phyloP scores from a whole-genome alignment of 306 rosid species.

The Casuarina cunninghamiana region DNA sequence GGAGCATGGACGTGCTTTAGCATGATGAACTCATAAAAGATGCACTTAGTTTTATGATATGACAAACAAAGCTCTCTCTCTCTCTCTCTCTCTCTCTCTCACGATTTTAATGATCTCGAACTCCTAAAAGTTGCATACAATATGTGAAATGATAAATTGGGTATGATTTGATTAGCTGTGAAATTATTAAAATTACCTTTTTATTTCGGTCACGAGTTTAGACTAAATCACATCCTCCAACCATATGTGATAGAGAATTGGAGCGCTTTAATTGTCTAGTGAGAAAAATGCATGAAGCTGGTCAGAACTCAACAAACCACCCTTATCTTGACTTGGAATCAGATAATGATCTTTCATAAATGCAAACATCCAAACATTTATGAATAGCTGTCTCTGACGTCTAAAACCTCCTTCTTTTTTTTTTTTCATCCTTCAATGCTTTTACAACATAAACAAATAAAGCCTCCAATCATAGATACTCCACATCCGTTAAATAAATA shows the following conservation, averaged over 20 bases:
- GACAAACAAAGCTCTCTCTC: constrained; percentile 11
- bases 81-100: neutral
- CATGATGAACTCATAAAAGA: constrained; percentile 10
- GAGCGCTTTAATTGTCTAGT: too few species aligned
- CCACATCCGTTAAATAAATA: neutral
- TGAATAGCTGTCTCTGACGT: too few species aligned
- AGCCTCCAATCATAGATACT: neutral
- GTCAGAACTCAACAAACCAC: neutral
- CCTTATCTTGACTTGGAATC: too few species aligned
- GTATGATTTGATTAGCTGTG: neutral
- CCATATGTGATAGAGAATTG: too few species aligned
- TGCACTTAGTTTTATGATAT: neutral
- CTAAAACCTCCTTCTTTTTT: too few species aligned
- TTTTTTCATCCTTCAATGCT: neutral
- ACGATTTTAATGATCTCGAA: constrained; percentile 12
- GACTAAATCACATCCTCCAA: neutral
- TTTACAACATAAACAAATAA: too few species aligned
- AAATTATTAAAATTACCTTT: constrained; percentile 9
- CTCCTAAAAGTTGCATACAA: constrained; percentile 15
- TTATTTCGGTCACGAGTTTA: constrained; percentile 12
- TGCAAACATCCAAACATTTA: too few species aligned
- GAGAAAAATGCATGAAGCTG: neutral
- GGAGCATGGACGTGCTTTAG: constrained; percentile 26
- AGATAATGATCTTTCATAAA: too few species aligned
- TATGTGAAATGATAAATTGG: neutral